Conservation (phyloP, 2,329 filamentous ascomycete species). For the Neonectria punicea region DNA sequence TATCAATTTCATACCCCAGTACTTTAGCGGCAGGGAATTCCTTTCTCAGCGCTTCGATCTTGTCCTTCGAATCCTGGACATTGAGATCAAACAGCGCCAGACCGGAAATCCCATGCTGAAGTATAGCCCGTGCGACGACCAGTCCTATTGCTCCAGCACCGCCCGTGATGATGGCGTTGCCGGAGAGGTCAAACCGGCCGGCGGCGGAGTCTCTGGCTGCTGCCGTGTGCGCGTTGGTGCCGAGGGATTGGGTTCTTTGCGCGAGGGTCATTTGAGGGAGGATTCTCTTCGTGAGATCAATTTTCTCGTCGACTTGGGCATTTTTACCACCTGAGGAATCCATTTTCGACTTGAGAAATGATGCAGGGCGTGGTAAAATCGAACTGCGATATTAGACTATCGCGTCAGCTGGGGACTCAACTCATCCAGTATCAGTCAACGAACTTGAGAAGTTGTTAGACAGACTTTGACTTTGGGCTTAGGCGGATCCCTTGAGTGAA, state of each 20-base stretch:
- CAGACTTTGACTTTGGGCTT: no score
- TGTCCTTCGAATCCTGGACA: background rate
- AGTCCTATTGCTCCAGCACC: background rate
- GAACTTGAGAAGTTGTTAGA: no score
- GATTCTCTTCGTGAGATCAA: background rate
- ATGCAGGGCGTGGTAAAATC: no score
- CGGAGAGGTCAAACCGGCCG: background rate
- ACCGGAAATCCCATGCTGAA: background rate
- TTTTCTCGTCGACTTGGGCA: background rate
- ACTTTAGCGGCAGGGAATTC: background rate
- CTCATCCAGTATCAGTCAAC: no score
- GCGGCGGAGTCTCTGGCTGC: background rate
- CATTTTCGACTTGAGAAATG: no score
- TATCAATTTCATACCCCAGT: background rate
- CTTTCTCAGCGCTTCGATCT: background rate
- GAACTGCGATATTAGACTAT: no score
- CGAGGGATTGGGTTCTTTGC: background rate
- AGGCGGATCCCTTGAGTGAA: no score
- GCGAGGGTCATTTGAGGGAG: background rate
- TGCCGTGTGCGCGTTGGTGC: background rate
- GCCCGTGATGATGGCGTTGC: conserved; percentile 5
- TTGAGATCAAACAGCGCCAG: background rate
- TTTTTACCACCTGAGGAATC: no score
- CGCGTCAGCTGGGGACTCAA: no score
- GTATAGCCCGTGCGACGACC: background rate